Base-by-base conservation (phyloP, 148 eudicot genomes). In the Nepenthes mirabilis region DNA sequence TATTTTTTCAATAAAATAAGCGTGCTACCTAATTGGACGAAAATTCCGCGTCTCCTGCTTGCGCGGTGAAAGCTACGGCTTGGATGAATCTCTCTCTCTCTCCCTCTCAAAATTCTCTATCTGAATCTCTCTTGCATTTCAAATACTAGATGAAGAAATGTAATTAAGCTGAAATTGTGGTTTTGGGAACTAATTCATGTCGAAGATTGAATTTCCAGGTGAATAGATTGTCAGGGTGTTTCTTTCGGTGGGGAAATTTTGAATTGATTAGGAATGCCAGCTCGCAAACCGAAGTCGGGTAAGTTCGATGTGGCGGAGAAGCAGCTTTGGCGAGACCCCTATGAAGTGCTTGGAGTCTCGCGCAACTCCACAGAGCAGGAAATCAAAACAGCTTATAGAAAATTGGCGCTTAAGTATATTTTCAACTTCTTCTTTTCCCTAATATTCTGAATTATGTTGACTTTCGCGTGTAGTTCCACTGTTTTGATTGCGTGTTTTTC, bases 331-430 rank as follows among this genome's bases (percentile, higher is more conserved):
- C 77, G 89, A 62, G 95, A 90, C 65, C 89, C 91, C 4, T 90
- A 90, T 50, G 97, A 87, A 65, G 97, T 90, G 70, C 87, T 90
- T n/a, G 85, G 91, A 2, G 85, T 87, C 43, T 67, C 70, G 33
- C 83, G 77, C 8, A 82, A 73, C 68, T 81, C 87, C 35, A 82
- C 91, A 1, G 95, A 90, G 74, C 95, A 82, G 71, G 95, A 90
- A 71, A 84, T 90, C 68, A 87, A 90, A 62, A 68, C 77, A 14
- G 86, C 97, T 47, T 90, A 90, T 57, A 78, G 95, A n/a, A 90
- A 82, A 84, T 66, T 86, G 77, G 97, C 95, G 55, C 80, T 90
- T 49, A 86, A 84, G 91, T 90, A 86, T 43, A 87, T 68, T 58
- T 2, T 23, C 65, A 58, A 1, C 52, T 11, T 43, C 6, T 59